A percentile compares a stretch with the other conserved stretches of the same genome.
These are phyloP conservation scores for Protomyces lactucae-debilis DNA, from an alignment of 1,139 yeast species.

Conservation along the genomic window DNA sequence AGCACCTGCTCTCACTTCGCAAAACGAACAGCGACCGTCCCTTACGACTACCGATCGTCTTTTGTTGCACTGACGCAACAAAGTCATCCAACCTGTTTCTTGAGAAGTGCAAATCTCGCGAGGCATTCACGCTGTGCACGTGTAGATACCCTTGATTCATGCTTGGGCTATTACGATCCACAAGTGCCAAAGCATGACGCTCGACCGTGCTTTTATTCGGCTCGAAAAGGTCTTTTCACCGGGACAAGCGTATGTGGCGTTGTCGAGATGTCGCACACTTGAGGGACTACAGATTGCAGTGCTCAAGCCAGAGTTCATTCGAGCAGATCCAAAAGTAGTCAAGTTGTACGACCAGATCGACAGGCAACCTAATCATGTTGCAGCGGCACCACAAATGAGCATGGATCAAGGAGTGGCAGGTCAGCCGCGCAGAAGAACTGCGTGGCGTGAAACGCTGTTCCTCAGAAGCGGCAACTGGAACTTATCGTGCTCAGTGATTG, in stretches of 20 bases:
- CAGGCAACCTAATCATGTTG: background rate
- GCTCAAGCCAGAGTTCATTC: slow-evolving; percentile 41
- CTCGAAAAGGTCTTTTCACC: slow-evolving; percentile 71
- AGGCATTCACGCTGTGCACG: slow-evolving; percentile 51
- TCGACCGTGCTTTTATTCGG: slow-evolving; percentile 76
- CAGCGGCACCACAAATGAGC: background rate
- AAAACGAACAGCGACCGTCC: slow-evolving; percentile 68
- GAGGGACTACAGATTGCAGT: slow-evolving; percentile 69
- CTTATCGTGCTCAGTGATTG: background rate
- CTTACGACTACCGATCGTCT: slow-evolving; percentile 63
- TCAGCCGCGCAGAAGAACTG: background rate
- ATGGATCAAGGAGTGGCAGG: too few relatives aligned
- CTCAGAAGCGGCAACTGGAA: background rate
- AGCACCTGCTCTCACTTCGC: slow-evolving; percentile 34
- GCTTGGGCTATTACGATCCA: slow-evolving; percentile 97
- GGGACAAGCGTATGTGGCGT: slow-evolving; percentile 88
- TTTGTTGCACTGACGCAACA: slow-evolving; percentile 39
- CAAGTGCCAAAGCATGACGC: slow-evolving; percentile 93
- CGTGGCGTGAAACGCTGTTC: background rate
- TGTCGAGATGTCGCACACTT: slow-evolving; percentile 77
- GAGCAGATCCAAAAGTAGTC: slow-evolving; percentile 16
- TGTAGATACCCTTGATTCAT: slow-evolving; percentile 74
- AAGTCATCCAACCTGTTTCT: slow-evolving; percentile 52
- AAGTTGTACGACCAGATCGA: background rate
- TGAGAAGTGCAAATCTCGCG: slow-evolving; percentile 57